A percentile compares a stretch with the other conserved stretches of the same genome.
Evolutionary conservation across 2,329 filamentous ascomycete genomes (phyloP).

Genomic region (Talaromyces sp.): DNA sequence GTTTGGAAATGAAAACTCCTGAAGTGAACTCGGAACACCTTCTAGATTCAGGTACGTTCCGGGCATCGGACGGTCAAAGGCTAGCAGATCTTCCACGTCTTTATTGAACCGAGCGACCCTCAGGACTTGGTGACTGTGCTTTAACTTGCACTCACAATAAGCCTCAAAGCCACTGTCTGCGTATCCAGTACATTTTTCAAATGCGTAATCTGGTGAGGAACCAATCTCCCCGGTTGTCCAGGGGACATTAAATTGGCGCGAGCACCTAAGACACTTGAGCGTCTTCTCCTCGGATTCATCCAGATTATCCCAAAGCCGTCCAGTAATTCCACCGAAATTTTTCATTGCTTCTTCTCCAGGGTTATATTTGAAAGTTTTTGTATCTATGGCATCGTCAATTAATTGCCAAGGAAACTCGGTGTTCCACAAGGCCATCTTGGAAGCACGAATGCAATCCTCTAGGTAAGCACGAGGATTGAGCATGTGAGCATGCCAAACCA

Average conservation of each 20-base stretch:
- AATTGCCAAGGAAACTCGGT: slow-evolving; percentile 60
- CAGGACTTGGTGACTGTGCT: slow-evolving; percentile 53
- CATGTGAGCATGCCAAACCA: slow-evolving; percentile 74
- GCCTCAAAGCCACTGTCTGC: slow-evolving; percentile 41
- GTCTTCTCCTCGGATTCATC: not conserved
- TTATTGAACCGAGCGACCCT: slow-evolving; percentile 56
- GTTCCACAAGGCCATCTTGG: slow-evolving; percentile 51
- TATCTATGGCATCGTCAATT: slow-evolving; percentile 49
- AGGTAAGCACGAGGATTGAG: slow-evolving; percentile 66
- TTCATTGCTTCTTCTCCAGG: not conserved
- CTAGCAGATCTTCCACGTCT: slow-evolving; percentile 49
- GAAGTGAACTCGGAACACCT: slow-evolving; percentile 35
- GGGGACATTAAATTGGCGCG: not conserved
- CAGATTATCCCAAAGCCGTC: slow-evolving; percentile 4
- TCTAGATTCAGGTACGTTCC: slow-evolving; percentile 58
- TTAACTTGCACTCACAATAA: slow-evolving; percentile 48
- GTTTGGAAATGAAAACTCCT: not conserved
- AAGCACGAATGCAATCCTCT: slow-evolving; percentile 60
- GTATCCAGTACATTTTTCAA: slow-evolving; percentile 19
- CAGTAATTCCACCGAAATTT: not conserved
- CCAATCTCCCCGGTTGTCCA: slow-evolving; percentile 5
- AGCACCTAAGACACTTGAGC: not conserved
- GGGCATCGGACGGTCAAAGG: slow-evolving; percentile 52
- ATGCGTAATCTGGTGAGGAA: not conserved
- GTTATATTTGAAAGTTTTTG: not conserved